Base-by-base conservation (phyloP, 164 flowering plant genomes). In the Vitis amurensis region DNA sequence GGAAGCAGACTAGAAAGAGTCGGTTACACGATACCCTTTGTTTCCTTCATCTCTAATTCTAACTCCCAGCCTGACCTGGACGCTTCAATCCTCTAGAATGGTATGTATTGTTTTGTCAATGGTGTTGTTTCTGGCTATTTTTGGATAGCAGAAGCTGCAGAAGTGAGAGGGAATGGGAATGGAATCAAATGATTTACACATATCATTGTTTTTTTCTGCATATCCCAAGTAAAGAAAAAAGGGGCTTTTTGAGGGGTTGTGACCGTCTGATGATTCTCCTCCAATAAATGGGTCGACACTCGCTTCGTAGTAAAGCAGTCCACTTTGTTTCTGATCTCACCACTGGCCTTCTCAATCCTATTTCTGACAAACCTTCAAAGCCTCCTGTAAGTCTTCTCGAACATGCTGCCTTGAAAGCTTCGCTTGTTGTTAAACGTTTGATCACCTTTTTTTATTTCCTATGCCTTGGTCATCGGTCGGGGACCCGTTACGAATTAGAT, bases 281-380 rank as follows among this genome's bases (percentile, higher is more conserved):
- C 7, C 44, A 7, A 13, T 12, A 62, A 68, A 81, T 82, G 88
- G 88, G 84, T 16, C 73, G 67, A 55, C 70, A 71, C 64, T 91
- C 97, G 0, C 56, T 94, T 53, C 80, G 88, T 31, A 87, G 87
- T 70, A 92, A 91, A 86, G 99, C 99, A 12, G 94, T 78, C 7
- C 91, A 91, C 79, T 84, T 94, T 63, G 97, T 94, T 30, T 86
- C 98, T 71, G 97, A 94, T 85, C 83, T 94, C 60, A 89, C 98
- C 67, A 88, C 98, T 61, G 95, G 82, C 23, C 63, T 92, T 44
- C 90, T 91, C 71, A 94, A 92, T 74, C 99, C 99, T 48, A 90
- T 91, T 69, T 92, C 97, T 70, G 97, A 94, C 72, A 79, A 88
- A 74, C 86, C 90, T 66, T 79, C 91, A 17, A 77, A 78, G 47